Conservation (phyloP, 2,329 filamentous ascomycete species). For the Fusarium dlaminii region DNA sequence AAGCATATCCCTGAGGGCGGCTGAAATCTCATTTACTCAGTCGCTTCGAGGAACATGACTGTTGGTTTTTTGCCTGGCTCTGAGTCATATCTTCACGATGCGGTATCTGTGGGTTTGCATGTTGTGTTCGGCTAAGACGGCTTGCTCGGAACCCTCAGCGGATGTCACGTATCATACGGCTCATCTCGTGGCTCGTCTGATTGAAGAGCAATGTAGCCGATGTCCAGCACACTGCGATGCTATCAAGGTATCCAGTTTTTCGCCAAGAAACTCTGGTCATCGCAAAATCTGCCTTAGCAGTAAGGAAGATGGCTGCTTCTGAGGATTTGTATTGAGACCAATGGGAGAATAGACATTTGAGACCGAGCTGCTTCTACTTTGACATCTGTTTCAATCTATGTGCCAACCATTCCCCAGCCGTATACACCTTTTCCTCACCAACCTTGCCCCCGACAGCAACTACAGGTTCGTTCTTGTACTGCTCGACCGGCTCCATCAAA, state of each 20-base stretch:
- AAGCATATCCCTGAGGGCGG: fast-evolving
- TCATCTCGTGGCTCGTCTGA: neutral
- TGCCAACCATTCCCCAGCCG: neutral
- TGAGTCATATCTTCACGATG: no score
- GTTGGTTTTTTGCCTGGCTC: neutral
- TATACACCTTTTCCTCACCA: neutral
- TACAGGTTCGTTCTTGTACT: neutral
- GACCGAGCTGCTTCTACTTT: neutral
- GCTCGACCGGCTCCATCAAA: neutral
- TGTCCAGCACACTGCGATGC: neutral
- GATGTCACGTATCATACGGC: no score
- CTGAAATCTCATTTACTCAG: neutral
- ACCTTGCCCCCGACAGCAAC: neutral
- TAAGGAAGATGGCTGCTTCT: neutral
- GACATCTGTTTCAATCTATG: neutral
- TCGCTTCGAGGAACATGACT: neutral
- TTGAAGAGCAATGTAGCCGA: neutral
- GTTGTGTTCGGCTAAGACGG: neutral
- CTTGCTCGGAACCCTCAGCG: neutral
- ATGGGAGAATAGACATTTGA: neutral
- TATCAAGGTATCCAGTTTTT: neutral
- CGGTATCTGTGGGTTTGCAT: neutral
- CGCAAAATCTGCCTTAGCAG: neutral
- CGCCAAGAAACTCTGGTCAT: neutral
- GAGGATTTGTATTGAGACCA: neutral